A percentile compares a stretch with the other conserved stretches of the same genome.
These are phyloP conservation scores for Trifolium subterraneum DNA, from an alignment of 306 rosid species.

Conservation along the genomic window DNA sequence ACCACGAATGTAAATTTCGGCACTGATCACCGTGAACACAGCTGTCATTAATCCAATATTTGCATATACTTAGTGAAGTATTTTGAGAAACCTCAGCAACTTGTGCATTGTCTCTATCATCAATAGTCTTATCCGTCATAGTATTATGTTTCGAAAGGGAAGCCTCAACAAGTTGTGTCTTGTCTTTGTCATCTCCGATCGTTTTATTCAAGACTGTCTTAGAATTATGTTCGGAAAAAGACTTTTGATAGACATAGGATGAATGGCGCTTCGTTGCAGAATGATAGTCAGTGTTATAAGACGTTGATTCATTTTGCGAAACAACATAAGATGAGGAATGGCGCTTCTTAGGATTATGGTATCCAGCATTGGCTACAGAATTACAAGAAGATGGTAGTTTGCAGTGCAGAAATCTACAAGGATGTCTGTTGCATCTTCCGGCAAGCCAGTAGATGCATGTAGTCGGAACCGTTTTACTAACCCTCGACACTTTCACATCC, in stretches of 20 bases:
- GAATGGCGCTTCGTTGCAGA: neutral
- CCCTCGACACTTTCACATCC: too few relatives aligned
- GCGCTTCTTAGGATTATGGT: neutral
- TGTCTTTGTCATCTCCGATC: neutral
- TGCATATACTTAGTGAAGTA: too few relatives aligned
- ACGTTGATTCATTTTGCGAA: neutral
- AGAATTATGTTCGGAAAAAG: neutral
- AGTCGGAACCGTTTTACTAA: too few relatives aligned
- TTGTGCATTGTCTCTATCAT: too few relatives aligned
- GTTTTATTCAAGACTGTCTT: neutral
- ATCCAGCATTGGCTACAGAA: neutral
- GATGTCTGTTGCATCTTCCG: conserved; percentile 40
- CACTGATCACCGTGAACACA: conserved; percentile 50
- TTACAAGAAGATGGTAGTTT: neutral
- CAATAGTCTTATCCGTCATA: too few relatives aligned
- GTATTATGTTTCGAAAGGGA: too few relatives aligned
- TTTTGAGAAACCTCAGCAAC: too few relatives aligned
- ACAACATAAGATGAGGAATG: neutral
- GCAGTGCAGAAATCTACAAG: conserved; percentile 37
- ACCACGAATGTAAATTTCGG: conserved; percentile 48
- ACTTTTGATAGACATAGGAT: neutral
- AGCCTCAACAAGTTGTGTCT: neutral
- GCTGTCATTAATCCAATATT: conserved; percentile 44
- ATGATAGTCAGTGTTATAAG: neutral
- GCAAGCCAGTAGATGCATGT: conserved; percentile 36